A percentile compares a stretch with the other conserved stretches of the same genome.
These are phyloP conservation scores for Termitomyces sp. DNA, from an alignment of 768 basidiomycete species.

Conservation along the genomic window DNA sequence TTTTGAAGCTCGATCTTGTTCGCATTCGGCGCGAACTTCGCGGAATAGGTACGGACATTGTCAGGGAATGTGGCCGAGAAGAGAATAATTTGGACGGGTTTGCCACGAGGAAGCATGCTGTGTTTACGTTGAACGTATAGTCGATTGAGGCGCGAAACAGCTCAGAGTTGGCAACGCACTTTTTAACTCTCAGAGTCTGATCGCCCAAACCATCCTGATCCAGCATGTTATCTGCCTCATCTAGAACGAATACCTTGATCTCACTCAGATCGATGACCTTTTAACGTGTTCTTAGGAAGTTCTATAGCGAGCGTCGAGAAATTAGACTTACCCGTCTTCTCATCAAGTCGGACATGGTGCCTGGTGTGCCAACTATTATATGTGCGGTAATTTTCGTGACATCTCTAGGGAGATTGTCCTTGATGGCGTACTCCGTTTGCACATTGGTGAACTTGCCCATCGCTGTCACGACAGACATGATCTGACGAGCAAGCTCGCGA, in stretches of 20 bases:
- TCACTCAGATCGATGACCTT: conserved; percentile 70
- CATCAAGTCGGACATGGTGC: conserved; percentile 89
- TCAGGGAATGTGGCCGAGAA: conserved; percentile 99
- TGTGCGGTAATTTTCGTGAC: conserved; percentile 77
- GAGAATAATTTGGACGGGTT: conserved; percentile 78
- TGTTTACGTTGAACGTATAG: not conserved
- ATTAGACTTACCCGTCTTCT: conserved; percentile 44
- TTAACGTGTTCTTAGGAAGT: not conserved
- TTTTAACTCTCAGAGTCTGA: conserved; percentile 90
- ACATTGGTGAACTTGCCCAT: conserved; percentile 96
- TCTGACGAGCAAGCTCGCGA: conserved; percentile 94
- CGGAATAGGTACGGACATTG: conserved; percentile 86
- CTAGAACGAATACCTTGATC: conserved; percentile 91
- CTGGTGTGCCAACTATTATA: conserved; percentile 93
- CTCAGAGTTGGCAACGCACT: conserved; percentile 50
- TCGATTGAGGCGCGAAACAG: not conserved
- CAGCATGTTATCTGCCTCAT: conserved; percentile 99
- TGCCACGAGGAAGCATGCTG: conserved; percentile 55
- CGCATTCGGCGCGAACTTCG: conserved; percentile 87
- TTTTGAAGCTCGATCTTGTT: conserved; percentile 96
- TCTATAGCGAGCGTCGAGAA: not conserved
- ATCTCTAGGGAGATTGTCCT: conserved; percentile 70
- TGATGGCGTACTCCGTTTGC: conserved; percentile 95
- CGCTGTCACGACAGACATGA: conserved; percentile 88
- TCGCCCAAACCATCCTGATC: conserved; percentile 93